Percentiles rank a stretch among this genome's conserved stretches.
Conservation (phyloP, 768 basidiomycete species). For the Boletus rufocinnamomeus region DNA sequence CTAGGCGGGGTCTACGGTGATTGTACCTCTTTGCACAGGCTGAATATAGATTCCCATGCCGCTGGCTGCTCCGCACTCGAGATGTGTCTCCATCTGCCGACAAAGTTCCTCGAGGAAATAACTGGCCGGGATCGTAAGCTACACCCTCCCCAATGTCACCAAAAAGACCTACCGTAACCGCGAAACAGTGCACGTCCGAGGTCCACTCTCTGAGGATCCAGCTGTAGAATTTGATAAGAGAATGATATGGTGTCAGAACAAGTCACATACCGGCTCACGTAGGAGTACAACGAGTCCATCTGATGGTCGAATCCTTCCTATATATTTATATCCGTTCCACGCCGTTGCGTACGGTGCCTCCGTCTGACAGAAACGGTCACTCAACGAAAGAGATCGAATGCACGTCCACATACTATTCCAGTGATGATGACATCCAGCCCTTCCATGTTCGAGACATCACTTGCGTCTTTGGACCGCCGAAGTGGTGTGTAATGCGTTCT, state of each 20-base stretch:
- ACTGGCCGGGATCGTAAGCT: slow-evolving; percentile 37
- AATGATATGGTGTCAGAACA: neutral
- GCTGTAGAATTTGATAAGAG: slow-evolving; percentile 16
- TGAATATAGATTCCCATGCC: slow-evolving; percentile 55
- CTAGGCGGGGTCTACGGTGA: slow-evolving; percentile 7
- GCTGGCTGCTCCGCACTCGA: slow-evolving; percentile 37
- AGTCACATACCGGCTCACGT: slow-evolving; percentile 49
- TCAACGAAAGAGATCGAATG: neutral
- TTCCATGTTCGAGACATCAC: slow-evolving; percentile 16
- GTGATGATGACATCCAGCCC: slow-evolving; percentile 53
- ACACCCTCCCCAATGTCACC: neutral
- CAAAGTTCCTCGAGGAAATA: slow-evolving; percentile 51
- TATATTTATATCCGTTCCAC: slow-evolving; percentile 58
- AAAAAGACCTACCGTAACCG: slow-evolving; percentile 45
- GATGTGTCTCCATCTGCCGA: slow-evolving; percentile 47
- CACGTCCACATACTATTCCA: slow-evolving; percentile 44
- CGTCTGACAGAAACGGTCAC: slow-evolving; percentile 37
- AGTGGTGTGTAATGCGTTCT: slow-evolving; percentile 43
- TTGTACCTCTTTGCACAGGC: slow-evolving; percentile 44
- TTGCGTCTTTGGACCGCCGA: slow-evolving; percentile 13
- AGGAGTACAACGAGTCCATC: slow-evolving; percentile 61
- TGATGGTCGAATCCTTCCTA: slow-evolving; percentile 57
- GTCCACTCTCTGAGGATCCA: slow-evolving; percentile 29
- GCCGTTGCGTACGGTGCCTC: slow-evolving; percentile 47
- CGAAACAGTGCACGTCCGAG: slow-evolving; percentile 44